Evolutionary conservation across 495 filamentous ascomycete genomes (phyloP).

Genomic region (Ramalina intermedia): DNA sequence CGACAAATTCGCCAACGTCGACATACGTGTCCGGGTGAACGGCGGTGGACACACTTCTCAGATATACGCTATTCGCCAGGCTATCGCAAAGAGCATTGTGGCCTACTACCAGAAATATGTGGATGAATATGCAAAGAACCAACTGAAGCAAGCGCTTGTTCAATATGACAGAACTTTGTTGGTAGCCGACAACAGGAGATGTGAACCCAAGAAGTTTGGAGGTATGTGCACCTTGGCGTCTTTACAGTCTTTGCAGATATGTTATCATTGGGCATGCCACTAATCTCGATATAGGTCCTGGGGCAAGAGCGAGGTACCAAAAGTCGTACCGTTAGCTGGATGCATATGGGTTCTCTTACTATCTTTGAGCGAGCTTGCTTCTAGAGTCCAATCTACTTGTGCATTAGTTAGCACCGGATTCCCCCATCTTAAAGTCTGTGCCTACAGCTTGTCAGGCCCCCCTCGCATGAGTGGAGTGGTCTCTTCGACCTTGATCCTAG

Average conservation of each 20-base stretch:
- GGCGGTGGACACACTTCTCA: slow-evolving; percentile 98
- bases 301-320: slow-evolving; percentile 93
- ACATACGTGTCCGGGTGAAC: slow-evolving; percentile 91
- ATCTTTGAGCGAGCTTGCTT: too few relatives aligned
- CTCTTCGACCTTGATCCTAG: too few relatives aligned
- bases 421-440: too few relatives aligned
- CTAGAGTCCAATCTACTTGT: too few relatives aligned
- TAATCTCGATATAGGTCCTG: slow-evolving; percentile 37
- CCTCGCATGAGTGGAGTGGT: too few relatives aligned
- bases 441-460: too few relatives aligned
- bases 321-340: slow-evolving; percentile 57
- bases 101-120: slow-evolving; percentile 99
- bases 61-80: slow-evolving; percentile 97
- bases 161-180: slow-evolving; percentile 94
- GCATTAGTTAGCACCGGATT: too few relatives aligned
- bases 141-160: slow-evolving; percentile 85
- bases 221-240: slow-evolving; percentile 10
- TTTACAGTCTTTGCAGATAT: neutral
- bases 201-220: slow-evolving; percentile 86
- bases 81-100: slow-evolving; percentile 94
- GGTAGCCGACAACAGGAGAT: slow-evolving; percentile 91
- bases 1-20: slow-evolving; percentile 92
- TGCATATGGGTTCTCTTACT: neutral
- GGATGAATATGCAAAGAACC: slow-evolving; percentile 99
- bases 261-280: neutral